Conservation (phyloP, 2,329 filamentous ascomycete genomes). For the Colletotrichum incanum region DNA sequence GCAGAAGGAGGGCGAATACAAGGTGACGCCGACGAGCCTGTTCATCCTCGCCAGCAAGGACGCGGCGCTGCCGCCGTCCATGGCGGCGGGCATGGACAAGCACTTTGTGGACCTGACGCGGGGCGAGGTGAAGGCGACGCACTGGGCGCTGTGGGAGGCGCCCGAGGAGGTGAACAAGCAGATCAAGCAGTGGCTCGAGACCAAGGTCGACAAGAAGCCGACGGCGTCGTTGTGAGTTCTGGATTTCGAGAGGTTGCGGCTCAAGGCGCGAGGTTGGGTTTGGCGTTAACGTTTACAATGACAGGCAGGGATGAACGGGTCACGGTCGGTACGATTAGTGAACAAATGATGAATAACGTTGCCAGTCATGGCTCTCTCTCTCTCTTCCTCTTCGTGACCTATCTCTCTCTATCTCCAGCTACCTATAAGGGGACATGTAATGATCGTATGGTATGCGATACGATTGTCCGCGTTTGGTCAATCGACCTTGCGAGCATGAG, state of each 20-base stretch:
- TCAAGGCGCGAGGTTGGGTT: neutral
- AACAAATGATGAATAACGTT: neutral
- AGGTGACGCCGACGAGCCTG: conserved; percentile 76
- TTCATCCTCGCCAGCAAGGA: conserved; percentile 84
- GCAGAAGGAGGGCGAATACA: conserved; percentile 49
- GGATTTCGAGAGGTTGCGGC: neutral
- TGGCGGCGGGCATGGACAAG: conserved; percentile 81
- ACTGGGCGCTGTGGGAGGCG: conserved; percentile 88
- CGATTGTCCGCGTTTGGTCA: neutral
- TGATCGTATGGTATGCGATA: neutral
- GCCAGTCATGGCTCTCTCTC: neutral
- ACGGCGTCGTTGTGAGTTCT: conserved; percentile 33
- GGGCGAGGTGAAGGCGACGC: conserved; percentile 77
- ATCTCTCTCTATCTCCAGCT: neutral
- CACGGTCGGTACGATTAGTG: neutral
- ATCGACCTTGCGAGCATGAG: neutral
- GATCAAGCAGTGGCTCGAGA: conserved; percentile 77
- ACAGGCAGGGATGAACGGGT: neutral
- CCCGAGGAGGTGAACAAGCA: conserved; percentile 79
- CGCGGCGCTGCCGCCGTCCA: conserved; percentile 77
- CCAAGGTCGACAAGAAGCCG: conserved; percentile 36
- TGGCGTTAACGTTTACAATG: neutral
- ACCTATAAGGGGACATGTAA: neutral
- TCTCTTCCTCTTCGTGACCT: neutral
- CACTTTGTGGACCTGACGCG: conserved; percentile 76